Conservation (phyloP, 108 stramenopile species). For the Pseudonitzschia multistriata region DNA sequence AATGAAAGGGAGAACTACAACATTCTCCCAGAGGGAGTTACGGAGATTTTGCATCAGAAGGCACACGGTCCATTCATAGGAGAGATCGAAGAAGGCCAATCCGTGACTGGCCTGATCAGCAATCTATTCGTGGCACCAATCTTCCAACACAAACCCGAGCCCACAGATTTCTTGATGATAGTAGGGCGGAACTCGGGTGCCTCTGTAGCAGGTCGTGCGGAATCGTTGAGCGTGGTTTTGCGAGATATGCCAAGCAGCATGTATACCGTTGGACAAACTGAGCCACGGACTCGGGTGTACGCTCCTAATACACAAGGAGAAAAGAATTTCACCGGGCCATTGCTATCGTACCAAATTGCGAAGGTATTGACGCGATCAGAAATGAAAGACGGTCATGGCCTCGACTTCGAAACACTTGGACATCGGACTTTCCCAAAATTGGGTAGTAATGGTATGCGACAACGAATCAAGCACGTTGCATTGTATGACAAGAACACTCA, state of each 20-base stretch:
- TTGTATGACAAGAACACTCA: slow-evolving; percentile 65
- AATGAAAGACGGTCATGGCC: slow-evolving; percentile 46
- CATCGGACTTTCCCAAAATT: slow-evolving; percentile 60
- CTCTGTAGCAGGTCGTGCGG: slow-evolving; percentile 35
- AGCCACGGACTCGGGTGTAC: slow-evolving; percentile 78
- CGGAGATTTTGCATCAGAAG: slow-evolving; percentile 80
- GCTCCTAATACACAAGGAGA: slow-evolving; percentile 77
- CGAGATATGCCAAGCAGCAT: slow-evolving; percentile 73
- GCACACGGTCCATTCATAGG: slow-evolving; percentile 88
- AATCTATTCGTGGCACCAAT: slow-evolving; percentile 89
- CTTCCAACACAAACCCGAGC: slow-evolving; percentile 73
- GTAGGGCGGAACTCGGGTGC: slow-evolving; percentile 51
- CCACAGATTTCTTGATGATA: slow-evolving; percentile 88
- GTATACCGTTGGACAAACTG: slow-evolving; percentile 80
- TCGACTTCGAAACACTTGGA: slow-evolving; percentile 71
- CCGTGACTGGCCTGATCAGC: slow-evolving; percentile 72
- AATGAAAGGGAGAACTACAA: slow-evolving; percentile 52
- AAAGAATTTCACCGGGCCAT: slow-evolving; percentile 77
- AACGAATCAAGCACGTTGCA: slow-evolving; percentile 76
- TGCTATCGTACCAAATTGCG: slow-evolving; percentile 75
- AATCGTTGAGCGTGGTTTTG: slow-evolving; percentile 63
- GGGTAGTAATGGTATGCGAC: slow-evolving; percentile 55
- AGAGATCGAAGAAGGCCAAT: slow-evolving; percentile 78
- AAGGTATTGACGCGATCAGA: slow-evolving; percentile 51
- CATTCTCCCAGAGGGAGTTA: slow-evolving; percentile 83